A percentile compares a stretch with the other conserved stretches of the same genome.
phyloP scores from a whole-genome alignment of 2,329 filamentous ascomycete genomes.

The Sordariomycetes sp. region DNA sequence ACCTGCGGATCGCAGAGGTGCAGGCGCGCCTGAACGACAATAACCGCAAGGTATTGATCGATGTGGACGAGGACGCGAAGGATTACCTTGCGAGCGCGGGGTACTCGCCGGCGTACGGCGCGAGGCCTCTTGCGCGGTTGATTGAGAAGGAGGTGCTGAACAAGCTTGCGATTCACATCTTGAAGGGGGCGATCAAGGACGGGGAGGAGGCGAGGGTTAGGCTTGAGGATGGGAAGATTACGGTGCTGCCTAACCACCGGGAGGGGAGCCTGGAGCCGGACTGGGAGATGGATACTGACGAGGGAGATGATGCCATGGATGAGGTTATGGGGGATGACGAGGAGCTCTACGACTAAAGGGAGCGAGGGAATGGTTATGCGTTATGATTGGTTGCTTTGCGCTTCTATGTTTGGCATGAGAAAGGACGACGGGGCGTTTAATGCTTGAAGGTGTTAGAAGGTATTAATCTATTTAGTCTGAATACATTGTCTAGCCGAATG shows the following conservation, averaged over 20 bases:
- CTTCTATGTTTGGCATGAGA: no score
- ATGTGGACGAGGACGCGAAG: conserved; percentile 73
- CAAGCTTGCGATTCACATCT: conserved; percentile 77
- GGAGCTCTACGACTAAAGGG: conserved; percentile 31
- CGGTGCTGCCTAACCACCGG: conserved; percentile 69
- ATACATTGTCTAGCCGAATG: no score
- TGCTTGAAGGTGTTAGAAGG: no score
- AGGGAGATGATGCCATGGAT: conserved; percentile 59
- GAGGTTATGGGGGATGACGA: conserved; percentile 51
- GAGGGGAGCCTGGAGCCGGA: conserved; percentile 43
- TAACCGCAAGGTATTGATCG: conserved; percentile 70
- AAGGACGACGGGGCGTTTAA: no score
- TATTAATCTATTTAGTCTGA: no score
- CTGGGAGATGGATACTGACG: conserved; percentile 59
- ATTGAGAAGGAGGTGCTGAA: conserved; percentile 98
- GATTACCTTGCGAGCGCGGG: conserved; percentile 86
- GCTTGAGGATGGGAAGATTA: conserved; percentile 65
- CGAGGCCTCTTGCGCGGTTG: conserved; percentile 72
- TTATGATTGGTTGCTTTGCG: conserved; percentile 13
- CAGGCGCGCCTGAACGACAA: conserved; percentile 84
- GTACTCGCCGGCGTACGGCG: conserved; percentile 92
- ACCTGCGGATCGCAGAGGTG: conserved; percentile 75
- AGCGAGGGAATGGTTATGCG: neutral
- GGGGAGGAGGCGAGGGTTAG: conserved; percentile 73
- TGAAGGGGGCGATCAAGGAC: conserved; percentile 73